Base-by-base conservation (phyloP, 2,329 filamentous ascomycete species). In the Aureobasidium melanogenum region DNA sequence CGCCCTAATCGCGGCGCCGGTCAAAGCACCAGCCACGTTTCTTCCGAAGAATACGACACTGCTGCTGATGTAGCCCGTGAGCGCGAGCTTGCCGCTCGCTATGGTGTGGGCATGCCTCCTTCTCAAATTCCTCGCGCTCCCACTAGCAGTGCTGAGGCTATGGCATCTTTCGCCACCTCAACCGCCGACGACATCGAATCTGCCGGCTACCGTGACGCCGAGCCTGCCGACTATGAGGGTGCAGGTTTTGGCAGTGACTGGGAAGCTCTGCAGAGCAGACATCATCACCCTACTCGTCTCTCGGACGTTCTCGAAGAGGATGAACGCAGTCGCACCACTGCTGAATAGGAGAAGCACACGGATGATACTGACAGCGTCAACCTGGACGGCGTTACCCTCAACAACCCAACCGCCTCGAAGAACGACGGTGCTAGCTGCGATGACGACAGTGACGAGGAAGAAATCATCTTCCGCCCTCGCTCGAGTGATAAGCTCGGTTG, bases 231-330 rank as follows among this genome's bases (percentile, higher is more conserved):
- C 67, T 75, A 64, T 67, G 72, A 63, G 64, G 69, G 69, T 19
- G 87, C 91, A 17, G 82, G 83, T 1, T 81, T 85, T 2, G 86
- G 84, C 24, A 47, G 44, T 17, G 65, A 64, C 5, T 95, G 90
- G 89, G 89, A 94, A 65, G 75, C 77, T n/a, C 78, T 90, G 64
- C 86, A 87, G 26, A 82, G 86, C 6, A 72, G 79, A 61, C 91
- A 96, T 73, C 89, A 94, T 67, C 91, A 96, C 74, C 91, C 91
- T 0, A 96, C 91, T 9, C 80, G 92, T 61, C 78, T 96, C 64
- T 96, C 91, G 72, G 91, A 96, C 74, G 91, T 96, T 30, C 81
- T 94, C 70, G 91, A 91, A 70, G 88, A 95, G 65, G 89, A 94
- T 66, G 90, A 95, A 74, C 69, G 72, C 61, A 69, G 67, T 61